phyloP scores from a whole-genome alignment of 768 basidiomycete species.

The Serendipita sp. region DNA sequence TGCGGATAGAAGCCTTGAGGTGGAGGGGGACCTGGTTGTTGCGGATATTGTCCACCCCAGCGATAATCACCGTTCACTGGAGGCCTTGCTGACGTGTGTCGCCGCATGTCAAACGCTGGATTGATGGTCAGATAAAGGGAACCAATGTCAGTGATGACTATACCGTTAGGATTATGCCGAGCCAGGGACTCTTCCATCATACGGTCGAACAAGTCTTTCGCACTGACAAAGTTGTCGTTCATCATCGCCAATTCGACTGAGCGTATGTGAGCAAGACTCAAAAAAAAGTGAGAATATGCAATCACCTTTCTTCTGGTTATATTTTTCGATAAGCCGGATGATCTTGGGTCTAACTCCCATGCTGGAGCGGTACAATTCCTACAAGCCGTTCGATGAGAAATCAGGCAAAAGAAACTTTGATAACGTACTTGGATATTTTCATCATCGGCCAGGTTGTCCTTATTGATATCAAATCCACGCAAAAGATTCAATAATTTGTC shows the following conservation, averaged over 20 bases:
- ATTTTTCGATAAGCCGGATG: conserved; percentile 92
- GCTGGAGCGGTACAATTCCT: conserved; percentile 82
- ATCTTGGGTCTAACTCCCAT: conserved; percentile 89
- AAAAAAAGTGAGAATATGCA: conserved; percentile 9
- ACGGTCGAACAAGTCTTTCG: conserved; percentile 75
- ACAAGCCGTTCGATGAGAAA: conserved; percentile 12
- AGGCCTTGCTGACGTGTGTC: background rate
- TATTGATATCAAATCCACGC: conserved; percentile 50
- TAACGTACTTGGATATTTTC: conserved; percentile 67
- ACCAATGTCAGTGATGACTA: background rate
- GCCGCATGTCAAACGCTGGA: background rate
- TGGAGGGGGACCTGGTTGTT: background rate
- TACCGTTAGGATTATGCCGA: conserved; percentile 45
- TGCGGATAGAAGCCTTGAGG: background rate
- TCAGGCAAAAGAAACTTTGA: conserved; percentile 8
- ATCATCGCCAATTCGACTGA: conserved; percentile 84
- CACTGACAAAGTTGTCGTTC: conserved; percentile 86
- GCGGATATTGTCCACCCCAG: background rate
- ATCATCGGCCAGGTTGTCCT: conserved; percentile 77
- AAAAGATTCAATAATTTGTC: conserved; percentile 68
- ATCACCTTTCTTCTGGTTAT: conserved; percentile 78
- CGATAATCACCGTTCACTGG: background rate
- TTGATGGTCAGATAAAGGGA: background rate
- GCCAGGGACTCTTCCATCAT: conserved; percentile 89
- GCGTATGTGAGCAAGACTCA: background rate